Base-by-base conservation (phyloP, 768 basidiomycete species). In the Suillus tomentosus region DNA sequence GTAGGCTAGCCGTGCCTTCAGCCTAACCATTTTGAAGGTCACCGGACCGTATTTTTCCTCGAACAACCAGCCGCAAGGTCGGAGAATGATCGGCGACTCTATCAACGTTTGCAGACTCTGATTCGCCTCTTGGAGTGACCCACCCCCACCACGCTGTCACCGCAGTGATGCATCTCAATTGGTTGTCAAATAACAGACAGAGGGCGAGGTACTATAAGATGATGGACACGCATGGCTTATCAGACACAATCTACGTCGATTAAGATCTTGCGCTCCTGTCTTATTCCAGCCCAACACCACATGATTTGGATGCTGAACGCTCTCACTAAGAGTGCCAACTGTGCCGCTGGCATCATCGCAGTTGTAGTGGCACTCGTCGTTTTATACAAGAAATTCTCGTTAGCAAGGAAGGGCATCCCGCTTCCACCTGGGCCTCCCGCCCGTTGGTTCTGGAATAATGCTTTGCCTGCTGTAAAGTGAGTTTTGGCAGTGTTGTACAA, bases 281-380 rank as follows among this genome's bases (percentile, higher is more conserved):
- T n/a, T n/a, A n/a, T n/a, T n/a, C 80, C 77, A 50, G 79, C 76
- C 66, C 74, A 59, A 3, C 17, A 63, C 14, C 36, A 37, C 10
- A 10, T 22, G 15, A 61, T 80, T 72, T 34, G 76, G 74, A 7
- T 63, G 3, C 24, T 17, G 7, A 5, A 53, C 27, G 50, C 14
- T 15, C 50, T 81, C 72, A 24, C 75, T 73, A 9, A 63, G 73
- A 60, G 79, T 80, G 1, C 79, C 79, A 8, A 76, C 80, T 31
- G 81, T 79, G 11, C 79, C 79, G 78, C 79, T 80, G n/a, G 73
- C 71, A 50, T 80, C 80, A 62, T 81, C 80, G n/a, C 79, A 69
- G 65, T 80, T 79, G 72, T 78, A 24, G 37, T 3, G 7, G 37
- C 17, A 15, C 56, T 57, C 19, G 14, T 19, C n/a, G 27, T 47